Percentiles rank a stretch among this genome's conserved stretches.
Conservation (phyloP, 306 rosid species). For the Canavalia gladiata region DNA sequence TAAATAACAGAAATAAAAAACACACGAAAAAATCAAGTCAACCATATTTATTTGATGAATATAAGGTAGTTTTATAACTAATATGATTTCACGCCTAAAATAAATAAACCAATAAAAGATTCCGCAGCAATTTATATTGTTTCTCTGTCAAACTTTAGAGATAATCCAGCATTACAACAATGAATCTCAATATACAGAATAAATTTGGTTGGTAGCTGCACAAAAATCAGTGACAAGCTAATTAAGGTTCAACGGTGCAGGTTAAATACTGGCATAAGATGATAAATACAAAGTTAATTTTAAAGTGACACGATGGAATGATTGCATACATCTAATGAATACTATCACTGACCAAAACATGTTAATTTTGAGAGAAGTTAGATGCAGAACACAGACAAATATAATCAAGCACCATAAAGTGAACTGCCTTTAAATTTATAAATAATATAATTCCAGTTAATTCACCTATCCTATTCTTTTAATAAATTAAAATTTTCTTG, state of each 20-base stretch:
- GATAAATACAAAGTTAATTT: slow-evolving; percentile 25
- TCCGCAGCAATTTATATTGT: background rate
- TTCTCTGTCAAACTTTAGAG: background rate
- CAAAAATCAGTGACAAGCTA: background rate
- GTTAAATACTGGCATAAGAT: background rate
- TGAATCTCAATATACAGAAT: slow-evolving; percentile 1
- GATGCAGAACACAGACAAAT: background rate
- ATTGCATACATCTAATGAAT: background rate
- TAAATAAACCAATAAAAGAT: background rate
- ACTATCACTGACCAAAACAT: slow-evolving; percentile 3
- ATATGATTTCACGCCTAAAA: background rate
- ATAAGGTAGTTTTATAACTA: background rate
- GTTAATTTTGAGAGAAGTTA: background rate
- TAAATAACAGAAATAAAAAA: background rate
- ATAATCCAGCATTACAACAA: slow-evolving; percentile 3
- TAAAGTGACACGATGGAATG: slow-evolving; percentile 20
- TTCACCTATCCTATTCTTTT: background rate
- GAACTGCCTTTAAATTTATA: slow-evolving; percentile 1
- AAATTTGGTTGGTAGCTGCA: slow-evolving; percentile 1
- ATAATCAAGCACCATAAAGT: slow-evolving; percentile 25
- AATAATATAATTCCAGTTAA: slow-evolving; percentile 1
- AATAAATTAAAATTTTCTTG: background rate
- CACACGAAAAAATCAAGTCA: background rate
- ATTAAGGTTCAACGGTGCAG: background rate
- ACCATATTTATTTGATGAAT: background rate